phyloP scores from a whole-genome alignment of 2,329 filamentous ascomycete genomes.

The Akanthomyces lecanii region DNA sequence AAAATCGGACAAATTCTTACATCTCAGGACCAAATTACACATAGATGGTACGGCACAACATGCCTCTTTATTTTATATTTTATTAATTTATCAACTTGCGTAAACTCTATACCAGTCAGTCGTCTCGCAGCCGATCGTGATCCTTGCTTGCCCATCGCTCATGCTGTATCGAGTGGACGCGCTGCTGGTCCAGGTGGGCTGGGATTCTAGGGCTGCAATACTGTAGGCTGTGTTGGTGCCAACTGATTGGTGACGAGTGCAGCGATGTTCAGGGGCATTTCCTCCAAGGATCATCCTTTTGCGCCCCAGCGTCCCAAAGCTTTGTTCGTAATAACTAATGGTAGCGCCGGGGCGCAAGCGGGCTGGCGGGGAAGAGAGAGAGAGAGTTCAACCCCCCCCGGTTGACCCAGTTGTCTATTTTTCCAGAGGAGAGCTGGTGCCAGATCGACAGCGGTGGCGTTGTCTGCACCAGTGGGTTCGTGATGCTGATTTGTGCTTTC shows the following conservation, averaged over 20 bases:
- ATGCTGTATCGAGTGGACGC: background rate
- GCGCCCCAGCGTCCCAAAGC: background rate
- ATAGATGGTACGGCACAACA: background rate
- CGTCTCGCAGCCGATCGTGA: too few relatives aligned
- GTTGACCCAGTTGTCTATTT: background rate
- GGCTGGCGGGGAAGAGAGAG: background rate
- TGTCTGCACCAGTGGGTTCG: background rate
- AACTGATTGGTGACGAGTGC: background rate
- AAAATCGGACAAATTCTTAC: background rate
- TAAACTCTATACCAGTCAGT: too few relatives aligned
- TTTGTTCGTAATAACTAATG: background rate
- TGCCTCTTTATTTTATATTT: too few relatives aligned
- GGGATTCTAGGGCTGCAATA: background rate
- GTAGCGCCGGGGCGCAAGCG: background rate
- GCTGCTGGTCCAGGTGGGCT: background rate
- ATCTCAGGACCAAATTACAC: background rate
- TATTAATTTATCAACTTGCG: background rate
- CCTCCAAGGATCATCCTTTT: background rate
- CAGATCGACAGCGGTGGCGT: slow-evolving; percentile 6
- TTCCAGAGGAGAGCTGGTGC: background rate
- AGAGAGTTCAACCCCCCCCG: background rate
- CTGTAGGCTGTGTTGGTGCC: too few relatives aligned
- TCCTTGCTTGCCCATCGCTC: too few relatives aligned
- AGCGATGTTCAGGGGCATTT: background rate
- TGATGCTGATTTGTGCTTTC: background rate